These are phyloP conservation scores for Tolypocladium nubicola DNA, from an alignment of 2,329 filamentous ascomycete species.

Conservation along the genomic window DNA sequence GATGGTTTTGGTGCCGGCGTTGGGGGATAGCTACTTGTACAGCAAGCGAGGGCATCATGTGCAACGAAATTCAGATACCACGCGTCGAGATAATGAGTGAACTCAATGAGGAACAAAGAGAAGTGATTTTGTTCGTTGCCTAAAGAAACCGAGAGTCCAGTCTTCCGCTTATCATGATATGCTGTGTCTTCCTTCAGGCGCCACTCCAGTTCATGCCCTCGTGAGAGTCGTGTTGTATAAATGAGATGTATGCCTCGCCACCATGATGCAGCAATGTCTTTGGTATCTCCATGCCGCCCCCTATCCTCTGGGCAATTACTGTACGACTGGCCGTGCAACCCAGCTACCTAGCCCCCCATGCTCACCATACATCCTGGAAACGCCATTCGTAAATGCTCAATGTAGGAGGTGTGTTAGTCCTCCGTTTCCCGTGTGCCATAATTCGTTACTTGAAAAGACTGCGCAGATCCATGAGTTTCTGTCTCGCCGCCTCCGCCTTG, in stretches of 20 bases:
- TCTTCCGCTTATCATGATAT: not conserved
- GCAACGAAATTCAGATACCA: not conserved
- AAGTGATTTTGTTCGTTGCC: not conserved
- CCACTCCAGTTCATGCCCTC: not conserved
- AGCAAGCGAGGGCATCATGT: not conserved
- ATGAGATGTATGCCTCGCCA: not conserved
- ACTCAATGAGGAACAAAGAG: not conserved
- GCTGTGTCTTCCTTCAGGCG: not conserved
- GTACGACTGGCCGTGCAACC: not conserved
- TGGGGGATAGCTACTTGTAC: not conserved
- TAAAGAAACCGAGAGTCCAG: not conserved
- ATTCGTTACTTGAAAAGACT: constrained; percentile 41
- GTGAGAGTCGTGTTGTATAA: not conserved
- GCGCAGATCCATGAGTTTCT: constrained; percentile 48
- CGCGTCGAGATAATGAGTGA: not conserved
- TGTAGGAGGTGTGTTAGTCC: not conserved
- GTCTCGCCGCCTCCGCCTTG: constrained; percentile 44
- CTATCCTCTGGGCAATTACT: not conserved
- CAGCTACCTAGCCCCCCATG: not conserved
- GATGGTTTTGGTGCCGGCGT: not conserved
- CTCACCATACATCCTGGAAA: not conserved
- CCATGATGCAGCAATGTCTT: not conserved
- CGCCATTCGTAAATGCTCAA: constrained; percentile 1
- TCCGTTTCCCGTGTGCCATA: not conserved
- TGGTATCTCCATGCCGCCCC: not conserved